Evolutionary conservation across 768 basidiomycete species (phyloP), one percentile per base, ranked within the genome.

Genomic region (Ramaria sp.): DNA sequence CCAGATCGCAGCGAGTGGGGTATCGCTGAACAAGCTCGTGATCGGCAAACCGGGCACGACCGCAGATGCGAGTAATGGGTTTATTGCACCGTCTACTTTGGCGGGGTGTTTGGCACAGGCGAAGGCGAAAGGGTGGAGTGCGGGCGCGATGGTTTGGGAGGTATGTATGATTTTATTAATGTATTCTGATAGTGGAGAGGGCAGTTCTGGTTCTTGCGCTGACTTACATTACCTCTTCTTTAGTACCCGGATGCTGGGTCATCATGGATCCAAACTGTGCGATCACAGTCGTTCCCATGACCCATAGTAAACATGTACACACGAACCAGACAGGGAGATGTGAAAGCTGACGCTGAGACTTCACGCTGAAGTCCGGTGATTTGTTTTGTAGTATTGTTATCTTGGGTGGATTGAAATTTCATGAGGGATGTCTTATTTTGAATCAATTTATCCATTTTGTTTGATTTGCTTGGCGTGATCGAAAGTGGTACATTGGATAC

Each of bases 1-100:
- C 66, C 74, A 82, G 62, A 80, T 82, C 57, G 75, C 76, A 47
- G 72, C 73, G 1, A 76, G 67, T 56, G 83, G 82, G 20, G 76
- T 88, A 8, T 63, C 72, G 2, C 61, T 79, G 43, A 65, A 75
- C 63, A 88, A 89, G 67, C 71, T 88, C 48, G 78, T 88, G 57
- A 84, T 89, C 61, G 85, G 85, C 3, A 89, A 89, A 66, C 85
- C 85, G 1, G 80, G 78, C 1, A 73, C 65, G 24, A 53, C 71
- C 0, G 61, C 61, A 3, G 78, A 80, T 51, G 81, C 82, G 2
- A 73, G 57, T 57, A 83, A 77, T 58, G 81, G 83, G 6, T 87
- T 76, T 67, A 81, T 89, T 60, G 69, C 67, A 32, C 71, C 82
- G 1, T 65, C 72, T 1, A 76, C 75, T 15, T 70, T 89, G 18